These are phyloP conservation scores for Amanita thiersii DNA, from an alignment of 768 basidiomycete species.

Conservation along the genomic window DNA sequence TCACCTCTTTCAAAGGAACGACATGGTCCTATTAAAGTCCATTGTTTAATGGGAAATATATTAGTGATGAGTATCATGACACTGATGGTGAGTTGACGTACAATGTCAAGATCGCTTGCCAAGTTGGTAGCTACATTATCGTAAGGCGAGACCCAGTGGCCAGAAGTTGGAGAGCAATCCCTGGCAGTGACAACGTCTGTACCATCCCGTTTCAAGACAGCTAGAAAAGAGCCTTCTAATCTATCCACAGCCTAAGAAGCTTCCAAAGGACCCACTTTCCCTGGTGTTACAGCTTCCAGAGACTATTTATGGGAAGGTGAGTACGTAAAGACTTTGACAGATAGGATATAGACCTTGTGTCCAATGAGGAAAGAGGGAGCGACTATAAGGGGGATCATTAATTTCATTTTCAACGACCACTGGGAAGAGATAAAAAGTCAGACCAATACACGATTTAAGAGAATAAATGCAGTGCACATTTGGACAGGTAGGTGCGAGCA, in stretches of 20 bases:
- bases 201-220: constrained; percentile 37
- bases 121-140: constrained; percentile 35
- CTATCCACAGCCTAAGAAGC: constrained; percentile 1
- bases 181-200: constrained; percentile 31
- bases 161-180: constrained; percentile 35
- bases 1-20: constrained; percentile 43
- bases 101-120: constrained; percentile 44
- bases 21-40: constrained; percentile 38
- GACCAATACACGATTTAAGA: neutral
- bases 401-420: constrained; percentile 25
- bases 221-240: constrained; percentile 17
- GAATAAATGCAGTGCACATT: constrained; percentile 15
- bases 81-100: too few relatives aligned
- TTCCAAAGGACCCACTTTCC: constrained; percentile 29
- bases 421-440: constrained; percentile 9
- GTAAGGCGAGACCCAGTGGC: constrained; percentile 44
- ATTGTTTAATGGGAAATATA: neutral
- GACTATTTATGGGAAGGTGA: constrained; percentile 25
- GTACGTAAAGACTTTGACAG: neutral
- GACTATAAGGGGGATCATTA: constrained; percentile 25
- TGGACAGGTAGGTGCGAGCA: constrained; percentile 25
- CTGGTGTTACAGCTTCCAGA: constrained; percentile 44
- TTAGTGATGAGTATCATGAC: neutral
- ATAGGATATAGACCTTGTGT: constrained; percentile 29
- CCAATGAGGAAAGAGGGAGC: constrained; percentile 40